Percentiles rank a stretch among this genome's conserved stretches.
Conservation (phyloP, 2,329 filamentous ascomycete species). For the Monilinia fructigena region DNA sequence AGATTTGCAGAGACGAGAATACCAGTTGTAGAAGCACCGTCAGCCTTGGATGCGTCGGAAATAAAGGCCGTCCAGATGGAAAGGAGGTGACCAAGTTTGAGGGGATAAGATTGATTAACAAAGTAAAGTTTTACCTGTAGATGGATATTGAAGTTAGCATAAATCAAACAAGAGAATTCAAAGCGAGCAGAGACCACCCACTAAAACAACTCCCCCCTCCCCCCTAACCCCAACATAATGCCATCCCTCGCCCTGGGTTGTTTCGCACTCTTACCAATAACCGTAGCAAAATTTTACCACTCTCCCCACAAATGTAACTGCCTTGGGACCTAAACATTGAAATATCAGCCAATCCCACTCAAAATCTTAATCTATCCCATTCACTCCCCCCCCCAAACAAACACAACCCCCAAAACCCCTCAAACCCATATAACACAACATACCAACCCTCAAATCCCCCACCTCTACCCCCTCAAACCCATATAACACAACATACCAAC, state of each 20-base stretch:
- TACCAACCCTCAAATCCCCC: not conserved
- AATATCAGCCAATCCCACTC: not conserved
- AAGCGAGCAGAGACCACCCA: conserved; percentile 33
- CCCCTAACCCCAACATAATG: conserved; percentile 57
- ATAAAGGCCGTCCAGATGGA: conserved; percentile 58
- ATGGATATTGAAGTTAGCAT: not conserved
- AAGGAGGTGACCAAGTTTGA: conserved; percentile 54
- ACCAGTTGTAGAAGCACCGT: conserved; percentile 39
- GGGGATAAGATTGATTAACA: conserved; percentile 42
- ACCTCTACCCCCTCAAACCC: not conserved
- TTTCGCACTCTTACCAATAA: conserved; percentile 44
- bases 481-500: not conserved
- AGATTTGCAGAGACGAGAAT: conserved; percentile 51
- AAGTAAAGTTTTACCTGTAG: conserved; percentile 53
- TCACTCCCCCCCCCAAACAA: no score
- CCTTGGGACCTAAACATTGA: conserved; percentile 48
- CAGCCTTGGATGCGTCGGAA: conserved; percentile 47
- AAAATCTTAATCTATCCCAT: no score
- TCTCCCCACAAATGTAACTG: conserved; percentile 54
- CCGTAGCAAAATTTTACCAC: conserved; percentile 56
- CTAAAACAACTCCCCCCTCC: conserved; percentile 53
- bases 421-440: not conserved
- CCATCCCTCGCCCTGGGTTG: conserved; percentile 49
- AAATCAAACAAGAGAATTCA: conserved; percentile 20
- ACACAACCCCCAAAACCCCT: no score